Percentiles rank a stretch among this genome's conserved stretches.
Conservation (phyloP, 2,329 filamentous ascomycete species). For the Calonectria henricotiae region DNA sequence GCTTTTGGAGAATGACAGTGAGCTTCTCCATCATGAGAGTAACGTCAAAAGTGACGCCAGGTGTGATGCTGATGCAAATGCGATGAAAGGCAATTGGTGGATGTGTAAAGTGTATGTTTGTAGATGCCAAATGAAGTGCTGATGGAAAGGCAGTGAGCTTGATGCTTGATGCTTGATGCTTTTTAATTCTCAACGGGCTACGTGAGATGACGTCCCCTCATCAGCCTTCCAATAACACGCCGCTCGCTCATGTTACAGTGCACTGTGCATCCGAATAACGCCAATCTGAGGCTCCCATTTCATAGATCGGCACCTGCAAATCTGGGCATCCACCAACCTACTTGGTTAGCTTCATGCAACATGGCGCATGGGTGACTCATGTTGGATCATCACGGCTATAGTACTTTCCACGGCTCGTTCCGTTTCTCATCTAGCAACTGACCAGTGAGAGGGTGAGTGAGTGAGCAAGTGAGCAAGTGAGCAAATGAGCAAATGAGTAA, state of each 20-base stretch:
- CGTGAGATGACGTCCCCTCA: constrained; percentile 15
- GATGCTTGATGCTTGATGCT: constrained; percentile 7
- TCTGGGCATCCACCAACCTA: constrained; percentile 7
- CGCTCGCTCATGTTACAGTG: constrained; percentile 4
- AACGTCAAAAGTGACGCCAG: not conserved
- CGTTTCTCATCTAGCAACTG: constrained; percentile 10
- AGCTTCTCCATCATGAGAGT: constrained; percentile 51
- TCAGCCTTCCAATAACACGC: constrained; percentile 16
- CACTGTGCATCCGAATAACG: not conserved
- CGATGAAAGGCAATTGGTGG: not conserved
- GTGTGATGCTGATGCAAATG: not conserved
- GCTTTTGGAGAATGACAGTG: constrained; percentile 52
- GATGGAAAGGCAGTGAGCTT: not conserved
- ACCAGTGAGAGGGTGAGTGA: not conserved
- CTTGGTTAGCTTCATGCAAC: constrained; percentile 29
- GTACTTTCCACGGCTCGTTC: not conserved
- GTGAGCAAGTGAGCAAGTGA: too few species aligned
- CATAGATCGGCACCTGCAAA: not conserved
- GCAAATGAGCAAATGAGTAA: too few species aligned
- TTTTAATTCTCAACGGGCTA: not conserved
- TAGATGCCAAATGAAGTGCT: not conserved
- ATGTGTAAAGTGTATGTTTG: not conserved
- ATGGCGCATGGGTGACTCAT: constrained; percentile 15
- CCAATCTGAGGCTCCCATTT: not conserved
- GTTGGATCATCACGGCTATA: too few species aligned